phyloP scores from a whole-genome alignment of 2,329 filamentous ascomycete species.

The Shiraia sp. region DNA sequence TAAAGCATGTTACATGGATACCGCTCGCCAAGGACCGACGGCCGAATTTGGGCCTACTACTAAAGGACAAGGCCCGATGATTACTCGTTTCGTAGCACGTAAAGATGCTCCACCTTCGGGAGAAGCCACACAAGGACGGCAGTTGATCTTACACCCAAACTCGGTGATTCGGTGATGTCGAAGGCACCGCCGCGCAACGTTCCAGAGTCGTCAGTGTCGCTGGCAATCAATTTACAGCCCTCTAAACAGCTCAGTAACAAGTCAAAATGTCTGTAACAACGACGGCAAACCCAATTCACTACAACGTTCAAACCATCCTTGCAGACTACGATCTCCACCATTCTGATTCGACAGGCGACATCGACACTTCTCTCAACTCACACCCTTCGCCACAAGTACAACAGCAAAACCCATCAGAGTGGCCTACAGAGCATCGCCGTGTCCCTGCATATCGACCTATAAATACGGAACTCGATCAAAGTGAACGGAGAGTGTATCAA shows the following conservation, averaged over 20 bases:
- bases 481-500: conserved; percentile 49
- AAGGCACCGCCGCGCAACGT: background rate
- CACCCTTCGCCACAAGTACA: conserved; percentile 34
- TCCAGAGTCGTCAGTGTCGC: background rate
- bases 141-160: background rate
- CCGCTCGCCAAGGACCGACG: no score
- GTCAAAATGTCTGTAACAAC: conserved; percentile 53
- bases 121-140: background rate
- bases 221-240: background rate
- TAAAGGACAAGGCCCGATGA: no score
- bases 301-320: conserved; percentile 44
- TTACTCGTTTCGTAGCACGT: no score
- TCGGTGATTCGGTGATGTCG: background rate
- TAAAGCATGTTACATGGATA: no score
- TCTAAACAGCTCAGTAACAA: no score
- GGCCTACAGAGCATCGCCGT: conserved; percentile 54
- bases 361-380: conserved; percentile 30
- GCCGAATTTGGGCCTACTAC: no score
- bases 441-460: conserved; percentile 54
- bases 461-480: conserved; percentile 49
- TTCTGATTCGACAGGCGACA: conserved; percentile 34
- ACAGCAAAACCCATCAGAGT: conserved; percentile 39
- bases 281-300: conserved; percentile 45
- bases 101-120: no score
- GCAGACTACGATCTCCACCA: conserved; percentile 55